Conservation (phyloP, 2,329 filamentous ascomycete genomes). For the Pseudogymnoascus sp. region DNA sequence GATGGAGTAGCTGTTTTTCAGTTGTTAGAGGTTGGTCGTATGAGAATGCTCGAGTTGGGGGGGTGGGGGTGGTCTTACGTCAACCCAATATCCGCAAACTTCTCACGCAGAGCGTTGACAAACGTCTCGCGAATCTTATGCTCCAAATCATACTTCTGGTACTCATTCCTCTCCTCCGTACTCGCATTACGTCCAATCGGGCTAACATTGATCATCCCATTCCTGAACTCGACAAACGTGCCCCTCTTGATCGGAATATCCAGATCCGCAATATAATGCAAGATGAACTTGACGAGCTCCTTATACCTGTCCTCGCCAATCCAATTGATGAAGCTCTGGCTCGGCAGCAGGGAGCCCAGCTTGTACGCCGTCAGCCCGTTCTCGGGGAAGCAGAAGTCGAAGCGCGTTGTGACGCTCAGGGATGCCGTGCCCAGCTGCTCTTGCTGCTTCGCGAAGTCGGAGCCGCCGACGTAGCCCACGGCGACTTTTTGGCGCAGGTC, state of each 20-base stretch:
- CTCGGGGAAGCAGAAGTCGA: constrained; percentile 97
- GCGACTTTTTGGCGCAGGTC: constrained; percentile 77
- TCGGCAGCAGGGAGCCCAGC: constrained; percentile 64
- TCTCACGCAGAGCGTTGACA: constrained; percentile 66
- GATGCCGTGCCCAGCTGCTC: constrained; percentile 74
- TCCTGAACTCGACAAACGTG: constrained; percentile 81
- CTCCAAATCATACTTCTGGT: constrained; percentile 69
- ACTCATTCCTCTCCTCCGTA: constrained; percentile 70
- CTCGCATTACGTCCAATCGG: constrained; percentile 83
- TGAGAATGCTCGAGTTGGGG: constrained; percentile 8
- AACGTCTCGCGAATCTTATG: constrained; percentile 70
- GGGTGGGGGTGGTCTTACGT: constrained; percentile 50
- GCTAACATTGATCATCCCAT: constrained; percentile 83
- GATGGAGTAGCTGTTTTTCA: constrained; percentile 65
- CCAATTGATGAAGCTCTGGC: constrained; percentile 83
- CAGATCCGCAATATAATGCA: constrained; percentile 78
- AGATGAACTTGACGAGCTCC: constrained; percentile 63
- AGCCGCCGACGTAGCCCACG: constrained; percentile 88
- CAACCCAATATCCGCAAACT: constrained; percentile 74
- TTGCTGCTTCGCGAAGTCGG: constrained; percentile 87
- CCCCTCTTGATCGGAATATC: constrained; percentile 77
- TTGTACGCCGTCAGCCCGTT: constrained; percentile 92
- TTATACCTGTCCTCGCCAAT: constrained; percentile 80
- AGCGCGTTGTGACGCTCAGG: constrained; percentile 69
- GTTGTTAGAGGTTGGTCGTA: constrained; percentile 1